Evolutionary conservation across 2,329 filamentous ascomycete genomes (phyloP).

Genomic region (Arthrobotrys sphaeroides): DNA sequence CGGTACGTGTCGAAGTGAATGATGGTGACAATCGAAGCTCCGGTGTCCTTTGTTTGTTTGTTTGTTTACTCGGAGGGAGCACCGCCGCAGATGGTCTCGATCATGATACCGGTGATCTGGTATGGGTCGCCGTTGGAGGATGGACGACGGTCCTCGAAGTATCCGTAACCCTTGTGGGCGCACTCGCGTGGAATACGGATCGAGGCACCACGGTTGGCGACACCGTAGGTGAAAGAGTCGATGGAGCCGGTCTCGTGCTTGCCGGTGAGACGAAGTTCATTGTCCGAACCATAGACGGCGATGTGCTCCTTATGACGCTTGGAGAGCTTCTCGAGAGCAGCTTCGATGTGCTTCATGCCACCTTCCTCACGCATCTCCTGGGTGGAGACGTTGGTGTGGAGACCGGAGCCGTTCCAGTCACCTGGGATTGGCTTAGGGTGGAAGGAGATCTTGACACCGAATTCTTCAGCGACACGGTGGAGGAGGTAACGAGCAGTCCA

Average conservation of each 20-base stretch:
- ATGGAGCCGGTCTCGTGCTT: slow-evolving; percentile 93
- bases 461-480: slow-evolving; percentile 92
- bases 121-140: slow-evolving; percentile 90
- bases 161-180: slow-evolving; percentile 88
- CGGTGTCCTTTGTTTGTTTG: no score
- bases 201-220: slow-evolving; percentile 93
- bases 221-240: slow-evolving; percentile 90
- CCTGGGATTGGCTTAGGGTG: slow-evolving; percentile 94
- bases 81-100: slow-evolving; percentile 65
- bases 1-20: slow-evolving; percentile 13
- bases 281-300: slow-evolving; percentile 93
- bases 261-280: slow-evolving; percentile 91
- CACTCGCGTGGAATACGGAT: slow-evolving; percentile 89
- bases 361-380: slow-evolving; percentile 87
- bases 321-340: slow-evolving; percentile 69
- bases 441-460: slow-evolving; percentile 93
- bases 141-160: slow-evolving; percentile 86
- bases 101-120: slow-evolving; percentile 80
- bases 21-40: not conserved
- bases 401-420: slow-evolving; percentile 96
- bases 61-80: slow-evolving; percentile 54
- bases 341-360: slow-evolving; percentile 95
- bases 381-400: slow-evolving; percentile 94
- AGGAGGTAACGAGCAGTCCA: slow-evolving; percentile 93
- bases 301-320: slow-evolving; percentile 69